A percentile compares a stretch with the other conserved stretches of the same genome.
These are phyloP conservation scores for Pascua guehoae DNA, from an alignment of 1,284 basidiomycete genomes.

Conservation along the genomic window DNA sequence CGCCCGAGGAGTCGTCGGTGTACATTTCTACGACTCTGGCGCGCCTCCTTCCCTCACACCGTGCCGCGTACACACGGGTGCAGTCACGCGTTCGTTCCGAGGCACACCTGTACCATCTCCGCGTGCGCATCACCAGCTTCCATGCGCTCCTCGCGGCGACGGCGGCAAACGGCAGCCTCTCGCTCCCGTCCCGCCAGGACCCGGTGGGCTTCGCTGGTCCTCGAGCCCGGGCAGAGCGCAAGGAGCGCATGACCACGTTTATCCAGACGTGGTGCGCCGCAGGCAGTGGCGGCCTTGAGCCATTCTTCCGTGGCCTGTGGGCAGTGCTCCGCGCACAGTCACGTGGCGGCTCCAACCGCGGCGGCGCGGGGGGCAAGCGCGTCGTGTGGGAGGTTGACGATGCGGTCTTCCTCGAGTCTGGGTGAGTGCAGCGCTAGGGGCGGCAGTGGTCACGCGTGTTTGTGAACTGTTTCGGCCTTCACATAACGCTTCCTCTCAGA, in stretches of 20 bases:
- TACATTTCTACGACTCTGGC: conserved; percentile 40
- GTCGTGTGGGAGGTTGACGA: conserved; percentile 48
- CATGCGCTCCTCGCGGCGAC: conserved; percentile 41
- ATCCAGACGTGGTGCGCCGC: conserved; percentile 35
- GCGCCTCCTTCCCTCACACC: conserved; percentile 34
- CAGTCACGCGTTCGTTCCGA: conserved; percentile 38
- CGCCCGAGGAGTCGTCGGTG: conserved; percentile 27
- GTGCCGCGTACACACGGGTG: conserved; percentile 40
- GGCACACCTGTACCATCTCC: conserved; percentile 43
- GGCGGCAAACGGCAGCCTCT: conserved; percentile 30
- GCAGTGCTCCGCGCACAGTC: conserved; percentile 36
- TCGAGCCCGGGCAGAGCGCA: conserved; percentile 31
- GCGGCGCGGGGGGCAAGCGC: conserved; percentile 30
- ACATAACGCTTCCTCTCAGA: background rate
- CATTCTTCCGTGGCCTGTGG: conserved; percentile 44
- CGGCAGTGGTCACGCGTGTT: background rate
- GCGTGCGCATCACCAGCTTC: conserved; percentile 38
- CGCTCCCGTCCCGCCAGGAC: conserved; percentile 27
- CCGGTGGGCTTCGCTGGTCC: conserved; percentile 7
- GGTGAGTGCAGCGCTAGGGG: conserved; percentile 24
- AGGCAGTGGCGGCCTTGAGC: conserved; percentile 35
- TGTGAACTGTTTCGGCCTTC: background rate
- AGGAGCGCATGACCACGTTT: conserved; percentile 28
- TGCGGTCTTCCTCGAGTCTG: conserved; percentile 46
- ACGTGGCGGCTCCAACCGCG: conserved; percentile 22